Base-by-base conservation (phyloP, 495 filamentous ascomycete genomes). In the Talaromyces adpressus region DNA sequence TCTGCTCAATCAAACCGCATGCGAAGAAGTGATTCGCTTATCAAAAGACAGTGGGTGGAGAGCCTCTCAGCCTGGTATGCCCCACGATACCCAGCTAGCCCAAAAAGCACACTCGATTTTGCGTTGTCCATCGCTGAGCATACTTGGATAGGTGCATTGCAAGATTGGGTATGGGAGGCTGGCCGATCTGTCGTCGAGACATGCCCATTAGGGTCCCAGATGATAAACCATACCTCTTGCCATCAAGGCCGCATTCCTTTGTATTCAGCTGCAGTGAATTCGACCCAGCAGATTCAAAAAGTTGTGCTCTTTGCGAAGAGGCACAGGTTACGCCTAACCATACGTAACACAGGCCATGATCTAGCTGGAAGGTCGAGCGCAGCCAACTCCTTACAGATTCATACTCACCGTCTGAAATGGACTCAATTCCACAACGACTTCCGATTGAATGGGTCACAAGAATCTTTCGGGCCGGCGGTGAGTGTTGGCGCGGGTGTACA, bases 331-430 rank as follows among this genome's bases (percentile, higher is more conserved):
- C 79, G 80, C 7, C 67, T 85, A 7, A 70, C 81, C 23, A 76
- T 87, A 45, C 82, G 81, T n/a, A 87, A 87, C 67, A 85, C 83
- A 0, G 83, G 82, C 6, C 84, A 87, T 61, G 83, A 85, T n/a
- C 36, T 41, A 41, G 6, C 14, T 41, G 36, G 36, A 14, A 6
- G 14, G 14, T 6, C 14, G 6, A 6, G 64, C 27, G 63, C 22
- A 62, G 66, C 57, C 53, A 51, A 16, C 59, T 62, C 49, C 54
- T 62, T 23, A 61, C 62, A 57, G 25, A 53, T 70, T 68, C 23
- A 62, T 64, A 18, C 64, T 65, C 27, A 68, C 64, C 11, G 59
- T 66, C 18, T 53, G 23, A 82, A 79, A 63, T 68, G 70, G 27
- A 81, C 80, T 25, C 63, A 75, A 39, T 70, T 83, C 65, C 67